Evolutionary conservation across 345 rosid genomes (phyloP), one percentile per base, ranked within the genome.

Genomic region (Gynandropsis gynandra): DNA sequence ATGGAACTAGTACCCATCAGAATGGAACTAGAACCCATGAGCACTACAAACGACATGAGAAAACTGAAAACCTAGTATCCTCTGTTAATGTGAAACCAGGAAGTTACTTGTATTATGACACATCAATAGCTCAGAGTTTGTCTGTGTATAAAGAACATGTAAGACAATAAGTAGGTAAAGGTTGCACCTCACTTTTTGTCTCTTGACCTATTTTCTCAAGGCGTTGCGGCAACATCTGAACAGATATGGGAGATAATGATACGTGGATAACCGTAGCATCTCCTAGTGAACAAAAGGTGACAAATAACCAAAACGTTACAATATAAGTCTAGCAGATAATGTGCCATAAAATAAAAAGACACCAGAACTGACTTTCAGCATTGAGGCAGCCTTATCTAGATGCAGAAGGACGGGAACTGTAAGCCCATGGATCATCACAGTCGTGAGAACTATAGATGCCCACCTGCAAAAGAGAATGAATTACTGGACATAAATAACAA

Each of bases 141-240:
- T 35, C 52, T 1, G 8, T 17, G 35, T 14, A 54, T 40, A 57
- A 36, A 36, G 63, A 51, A 29, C 35, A 57, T 51, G 32, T 29
- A 51, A 18, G 32, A 50, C n/a, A 58, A 58, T 18, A 58, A 5
- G 2, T 5, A 32, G 14, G 41, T 36, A 20, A 8, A 49, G n/a
- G 1, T 9, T 34, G 53, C 64, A 75, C 80, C 67, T 62, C 58
- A 41, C 9, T 50, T 50, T 61, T 54, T 65, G 72, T 55, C 58
- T 52, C 70, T 51, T 17, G 56, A 34, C 67, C 62, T 58, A 72
- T 27, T 52, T 68, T 63, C 65, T 75, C 80, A 13, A 75, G 32
- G 8, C 55, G 74, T 16, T 74, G 77, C 59, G 76, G 68, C 68
- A 75, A 51, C 59, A 66, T 13, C 80, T 75, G 65, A 53, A 59